Evolutionary conservation across 306 rosid species (phyloP).

Genomic region (Acmispon strigosus): DNA sequence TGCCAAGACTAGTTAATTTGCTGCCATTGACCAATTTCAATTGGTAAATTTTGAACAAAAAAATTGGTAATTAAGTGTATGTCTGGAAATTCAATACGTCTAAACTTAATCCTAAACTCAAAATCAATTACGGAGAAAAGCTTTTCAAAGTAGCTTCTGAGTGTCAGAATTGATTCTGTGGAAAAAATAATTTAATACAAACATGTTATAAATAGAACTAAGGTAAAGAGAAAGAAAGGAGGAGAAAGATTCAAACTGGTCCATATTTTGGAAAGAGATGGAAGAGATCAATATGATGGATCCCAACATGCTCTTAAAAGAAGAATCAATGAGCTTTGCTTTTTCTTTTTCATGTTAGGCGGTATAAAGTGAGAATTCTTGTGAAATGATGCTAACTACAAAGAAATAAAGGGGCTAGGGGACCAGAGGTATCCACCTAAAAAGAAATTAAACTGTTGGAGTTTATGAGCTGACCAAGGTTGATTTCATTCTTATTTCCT

Average conservation of each 20-base stretch:
- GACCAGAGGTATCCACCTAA: constrained; percentile 39
- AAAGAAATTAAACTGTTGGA: constrained; percentile 36
- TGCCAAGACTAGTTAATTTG: not conserved
- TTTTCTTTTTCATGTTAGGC: constrained; percentile 25
- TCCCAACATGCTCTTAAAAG: constrained; percentile 49
- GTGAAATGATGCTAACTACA: not conserved
- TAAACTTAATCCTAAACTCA: too few species aligned
- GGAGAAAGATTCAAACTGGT: constrained; percentile 30
- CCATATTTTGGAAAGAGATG: constrained; percentile 14
- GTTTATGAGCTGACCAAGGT: constrained; percentile 37
- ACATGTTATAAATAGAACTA: not conserved
- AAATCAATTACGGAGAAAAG: too few species aligned
- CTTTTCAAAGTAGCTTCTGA: too few species aligned
- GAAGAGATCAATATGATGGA: constrained; percentile 41
- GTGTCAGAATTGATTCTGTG: too few species aligned
- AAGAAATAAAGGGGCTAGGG: constrained; percentile 14
- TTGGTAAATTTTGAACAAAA: too few species aligned
- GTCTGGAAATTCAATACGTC: too few species aligned
- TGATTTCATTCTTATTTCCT: constrained; percentile 31
- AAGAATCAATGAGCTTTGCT: constrained; percentile 27
- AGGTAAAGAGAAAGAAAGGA: not conserved
- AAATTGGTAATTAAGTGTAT: not conserved
- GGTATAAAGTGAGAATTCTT: not conserved
- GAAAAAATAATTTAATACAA: too few species aligned
- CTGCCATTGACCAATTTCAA: constrained; percentile 29